Evolutionary conservation across 805 yeast species (phyloP), one percentile per base, ranked within the genome.

Genomic region (Candida sakaeoensis): DNA sequence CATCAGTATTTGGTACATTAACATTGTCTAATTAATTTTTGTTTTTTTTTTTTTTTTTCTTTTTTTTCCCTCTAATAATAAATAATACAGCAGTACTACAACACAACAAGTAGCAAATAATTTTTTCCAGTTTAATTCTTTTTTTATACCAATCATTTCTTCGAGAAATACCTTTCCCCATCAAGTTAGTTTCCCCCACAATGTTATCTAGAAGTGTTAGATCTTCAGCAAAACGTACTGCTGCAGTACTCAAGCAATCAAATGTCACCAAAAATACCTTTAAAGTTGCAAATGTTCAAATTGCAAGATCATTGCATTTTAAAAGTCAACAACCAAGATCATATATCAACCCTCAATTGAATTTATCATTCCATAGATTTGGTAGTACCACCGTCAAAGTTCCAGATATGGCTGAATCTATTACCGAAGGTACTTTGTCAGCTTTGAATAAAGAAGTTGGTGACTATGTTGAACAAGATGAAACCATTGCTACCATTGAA

Each of bases 381-480:
- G 71, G 68, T 27, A 62, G 71, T 17, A 61, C 60, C 30, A 50
- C 68, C 36, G 95, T 91, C 39, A 86, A 89, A 64, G 98, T 93
- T 16, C 99, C 99, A 36, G 95, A 87, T 49, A 89, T 93, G 97
- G 98, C 99, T 32, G 99, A 93, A 70, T 90, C 97, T 37, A 83
- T 93, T 58, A 87, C 96, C 30, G 99, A 93, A 66, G 99, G 99
- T 61, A 87, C 98, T 36, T 75, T 93, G 50, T 72, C 86, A 46
- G 49, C 75, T 13, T 82, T 70, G 58, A 68, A 72, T 49, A 83
- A 82, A 60, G 67, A 77, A 46, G 88, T 89, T 46, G 99, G 99
- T 50, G 98, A 91, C 45, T 89, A 68, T 54, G 91, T 91, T 41
- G 77, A 75, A 43, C 79, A 70, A 51, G 98, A 91, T 64, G 98